Base-by-base conservation (phyloP, 2,329 filamentous ascomycete genomes). In the Ceratocystiopsis sp. region DNA sequence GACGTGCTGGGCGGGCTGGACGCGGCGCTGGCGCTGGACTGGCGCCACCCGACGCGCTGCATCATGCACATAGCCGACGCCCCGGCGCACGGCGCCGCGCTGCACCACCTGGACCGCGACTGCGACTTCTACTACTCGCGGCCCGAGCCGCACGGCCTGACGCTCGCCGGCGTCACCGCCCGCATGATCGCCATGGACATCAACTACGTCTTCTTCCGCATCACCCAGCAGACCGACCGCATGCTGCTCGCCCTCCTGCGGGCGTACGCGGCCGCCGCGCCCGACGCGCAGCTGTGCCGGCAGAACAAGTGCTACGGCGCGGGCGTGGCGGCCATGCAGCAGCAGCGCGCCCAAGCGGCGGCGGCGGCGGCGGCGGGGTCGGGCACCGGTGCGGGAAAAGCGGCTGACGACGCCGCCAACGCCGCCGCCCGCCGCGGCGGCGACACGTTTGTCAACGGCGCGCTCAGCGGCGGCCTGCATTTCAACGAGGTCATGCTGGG, bases 1-100 rank as follows among this genome's bases (percentile, higher is more conserved):
- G 59, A 62, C 43, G 59, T 62, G 5, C 53, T 62, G 0, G 59
- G 60, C 8, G 60, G 54, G 1, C 42, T 62, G 2, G 41, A 52
- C 4, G 44, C 54, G 32, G 58, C 58, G 2, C 45, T 61, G 36
- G 52, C 54, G 21, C 51, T 53, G 1, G 51, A 50, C 1, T 62
- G 60, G 60, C 49, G 52, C 39, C 51, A 60, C 14, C 52, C 54
- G 37, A 61, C 59, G 2, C 50, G 57, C 13, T 54, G 54, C 44
- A 52, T 60, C 35, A 49, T 60, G 43, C 57, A 59, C 47, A 59
- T 60, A 42, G 49, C 50, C 14, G 58, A 60, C 43, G 52, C 55
- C 1, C 58, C 58, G 8, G 46, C 54, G 7, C 58, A 60, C 42
- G 57, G 57, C 29, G 41, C 42, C 16, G 38, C 21, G 11, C 41